Conservation (phyloP, 805 yeast genomes). For the Lipomyces yamanashiensis region DNA sequence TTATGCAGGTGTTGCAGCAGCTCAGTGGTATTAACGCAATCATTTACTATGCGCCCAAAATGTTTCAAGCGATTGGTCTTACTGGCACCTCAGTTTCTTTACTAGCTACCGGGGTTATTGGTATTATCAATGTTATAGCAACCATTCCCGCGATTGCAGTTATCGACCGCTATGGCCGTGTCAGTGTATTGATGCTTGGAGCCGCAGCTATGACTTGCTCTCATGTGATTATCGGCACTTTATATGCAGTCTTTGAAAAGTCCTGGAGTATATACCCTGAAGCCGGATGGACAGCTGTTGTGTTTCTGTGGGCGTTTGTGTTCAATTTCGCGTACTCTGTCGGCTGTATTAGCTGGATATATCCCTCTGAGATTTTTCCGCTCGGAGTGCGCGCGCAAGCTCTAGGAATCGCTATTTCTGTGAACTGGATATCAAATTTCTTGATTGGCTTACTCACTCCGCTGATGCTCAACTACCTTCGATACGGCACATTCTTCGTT, state of each 20-base stretch:
- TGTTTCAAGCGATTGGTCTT: slow-evolving; percentile 55
- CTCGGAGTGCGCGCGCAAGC: slow-evolving; percentile 72
- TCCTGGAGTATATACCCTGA: slow-evolving; percentile 45
- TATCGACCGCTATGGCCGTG: slow-evolving; percentile 68
- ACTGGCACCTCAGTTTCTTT: slow-evolving; percentile 54
- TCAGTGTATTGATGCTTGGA: slow-evolving; percentile 63
- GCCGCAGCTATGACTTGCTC: slow-evolving; percentile 63
- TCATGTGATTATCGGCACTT: slow-evolving; percentile 46
- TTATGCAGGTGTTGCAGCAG: slow-evolving; percentile 40
- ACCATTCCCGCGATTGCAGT: slow-evolving; percentile 61
- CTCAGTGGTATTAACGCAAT: slow-evolving; percentile 54
- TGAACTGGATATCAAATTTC: slow-evolving; percentile 68
- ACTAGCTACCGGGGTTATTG: slow-evolving; percentile 51
- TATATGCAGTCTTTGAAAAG: slow-evolving; percentile 50
- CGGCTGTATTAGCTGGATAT: slow-evolving; percentile 54
- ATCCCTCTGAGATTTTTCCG: slow-evolving; percentile 69
- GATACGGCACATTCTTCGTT: slow-evolving; percentile 32
- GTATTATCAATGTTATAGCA: slow-evolving; percentile 54
- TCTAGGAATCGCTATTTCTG: slow-evolving; percentile 63
- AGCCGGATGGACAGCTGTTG: slow-evolving; percentile 38
- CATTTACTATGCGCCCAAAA: slow-evolving; percentile 54
- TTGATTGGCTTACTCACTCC: slow-evolving; percentile 52
- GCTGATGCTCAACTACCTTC: slow-evolving; percentile 49
- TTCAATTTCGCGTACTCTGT: slow-evolving; percentile 39
- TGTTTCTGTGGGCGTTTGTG: slow-evolving; percentile 38